These are phyloP conservation scores for Ordospora pajunii DNA, from an alignment of 371 early-diverging fungal species.

Conservation along the genomic window DNA sequence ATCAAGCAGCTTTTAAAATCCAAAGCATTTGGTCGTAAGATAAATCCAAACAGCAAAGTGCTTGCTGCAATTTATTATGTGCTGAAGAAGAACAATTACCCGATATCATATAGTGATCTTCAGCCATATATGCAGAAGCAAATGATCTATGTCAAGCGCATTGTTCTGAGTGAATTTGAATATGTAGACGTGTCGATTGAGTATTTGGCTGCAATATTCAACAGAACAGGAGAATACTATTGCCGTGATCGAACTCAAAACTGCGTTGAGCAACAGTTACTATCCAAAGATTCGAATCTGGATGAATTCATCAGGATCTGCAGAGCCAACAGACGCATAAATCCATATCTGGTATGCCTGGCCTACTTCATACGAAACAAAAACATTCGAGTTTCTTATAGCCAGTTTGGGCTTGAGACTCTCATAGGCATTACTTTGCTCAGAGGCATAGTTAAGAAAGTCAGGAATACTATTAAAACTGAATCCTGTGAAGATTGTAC, in stretches of 20 bases:
- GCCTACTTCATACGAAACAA: neutral
- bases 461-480: too few species aligned
- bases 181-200: neutral
- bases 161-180: neutral
- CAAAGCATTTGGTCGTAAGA: neutral
- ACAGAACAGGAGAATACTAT: neutral
- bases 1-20: neutral
- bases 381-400: neutral
- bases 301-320: neutral
- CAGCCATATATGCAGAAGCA: neutral
- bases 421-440: neutral
- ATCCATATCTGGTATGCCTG: neutral
- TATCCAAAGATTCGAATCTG: neutral
- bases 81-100: neutral
- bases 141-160: neutral
- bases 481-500: too few species aligned
- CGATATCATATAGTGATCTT: conserved; percentile 3
- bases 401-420: neutral
- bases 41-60: neutral
- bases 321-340: neutral
- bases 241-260: too few species aligned
- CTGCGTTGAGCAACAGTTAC: too few species aligned
- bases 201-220: neutral
- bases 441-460: neutral
- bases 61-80: neutral